Evolutionary conservation across 805 yeast species (phyloP), one percentile per base, ranked within the genome.

Genomic region (Saturnispora saitoi): DNA sequence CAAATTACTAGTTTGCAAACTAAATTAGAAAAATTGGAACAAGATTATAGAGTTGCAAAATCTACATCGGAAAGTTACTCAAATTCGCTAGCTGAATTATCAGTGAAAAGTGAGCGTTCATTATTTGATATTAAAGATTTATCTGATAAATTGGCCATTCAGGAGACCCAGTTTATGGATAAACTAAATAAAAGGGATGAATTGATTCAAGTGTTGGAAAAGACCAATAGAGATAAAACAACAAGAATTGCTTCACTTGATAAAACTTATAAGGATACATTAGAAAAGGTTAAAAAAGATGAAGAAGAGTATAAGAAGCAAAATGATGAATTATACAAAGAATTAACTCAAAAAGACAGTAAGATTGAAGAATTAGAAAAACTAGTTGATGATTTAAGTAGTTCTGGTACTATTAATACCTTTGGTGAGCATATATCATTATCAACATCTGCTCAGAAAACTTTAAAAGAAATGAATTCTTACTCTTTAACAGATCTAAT

Each of bases 401-500:
- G 44, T 24, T 43, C 51, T 5, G 55, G 47, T 4, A 52, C 51
- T 12, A 29, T 45, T 11, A 65, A 19, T 50, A 59, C 4, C 17
- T 14, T 28, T 2, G 48, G 49, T n/a, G 17, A 38, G n/a, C 32
- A 17, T 31, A 40, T 47, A 10, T 58, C 61, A 24, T 62, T 81
- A 45, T 71, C 36, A 17, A 3, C 32, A 12, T 31, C 84, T 0
- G 77, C 81, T 6, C 72, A 84, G 7, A 73, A 76, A 32, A 72
- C 80, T 20, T 69, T 80, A 9, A 68, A 70, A 38, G 61, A 58
- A 20, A 52, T 60, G 45, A 59, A 60, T 11, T 81, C 82, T 8
- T 73, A 84, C 7, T 79, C 90, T 0, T 67, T 86, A 36, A 80
- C 86, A 3, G 77, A 84, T 40, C 67, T 84, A 29, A 78, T 81